Conservation (phyloP, 192 early-diverging fungal species). For the Podila clonocystis region DNA sequence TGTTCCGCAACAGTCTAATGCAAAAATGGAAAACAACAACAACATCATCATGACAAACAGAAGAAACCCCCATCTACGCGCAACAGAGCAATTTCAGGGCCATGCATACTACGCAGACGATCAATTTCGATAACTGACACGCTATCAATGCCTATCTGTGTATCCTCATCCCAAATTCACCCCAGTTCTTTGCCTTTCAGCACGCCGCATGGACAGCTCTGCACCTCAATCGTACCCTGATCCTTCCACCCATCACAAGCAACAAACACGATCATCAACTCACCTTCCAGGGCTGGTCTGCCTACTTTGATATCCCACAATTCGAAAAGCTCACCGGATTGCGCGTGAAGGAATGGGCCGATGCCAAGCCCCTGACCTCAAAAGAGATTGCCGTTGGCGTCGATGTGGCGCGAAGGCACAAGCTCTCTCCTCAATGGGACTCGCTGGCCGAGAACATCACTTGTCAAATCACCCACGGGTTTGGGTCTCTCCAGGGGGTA, state of each 20-base stretch:
- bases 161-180: too few relatives aligned
- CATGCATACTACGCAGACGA: too few relatives aligned
- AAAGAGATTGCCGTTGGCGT: background rate
- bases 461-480: background rate
- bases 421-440: background rate
- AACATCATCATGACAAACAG: too few relatives aligned
- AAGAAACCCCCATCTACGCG: too few relatives aligned
- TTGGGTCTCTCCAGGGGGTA: background rate
- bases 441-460: background rate
- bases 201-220: background rate
- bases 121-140: too few relatives aligned
- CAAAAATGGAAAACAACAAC: too few relatives aligned
- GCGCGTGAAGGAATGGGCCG: background rate
- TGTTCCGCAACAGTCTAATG: background rate
- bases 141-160: too few relatives aligned
- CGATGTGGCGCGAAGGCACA: background rate
- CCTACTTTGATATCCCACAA: background rate
- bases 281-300: background rate
- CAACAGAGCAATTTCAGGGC: too few relatives aligned
- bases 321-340: background rate
- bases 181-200: constrained; percentile 1
- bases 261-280: background rate
- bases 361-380: background rate
- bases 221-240: background rate
- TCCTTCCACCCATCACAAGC: constrained; percentile 2